Evolutionary conservation across 306 rosid genomes (phyloP), one percentile per base, ranked within the genome.

Genomic region (Dryas drummondii): DNA sequence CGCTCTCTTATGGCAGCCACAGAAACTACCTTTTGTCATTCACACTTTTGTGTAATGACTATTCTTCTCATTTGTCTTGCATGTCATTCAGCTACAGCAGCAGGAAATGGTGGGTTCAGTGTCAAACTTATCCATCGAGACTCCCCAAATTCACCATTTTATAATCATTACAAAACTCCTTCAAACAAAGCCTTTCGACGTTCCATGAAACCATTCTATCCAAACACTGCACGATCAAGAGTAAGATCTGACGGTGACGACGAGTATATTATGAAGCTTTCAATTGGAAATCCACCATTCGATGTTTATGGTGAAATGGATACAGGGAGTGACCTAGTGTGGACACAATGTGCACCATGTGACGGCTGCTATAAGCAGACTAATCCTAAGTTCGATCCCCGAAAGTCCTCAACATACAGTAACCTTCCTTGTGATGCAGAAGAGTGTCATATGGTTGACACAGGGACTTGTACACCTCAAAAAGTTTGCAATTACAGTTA

Each of bases 341-440:
- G 94, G 94, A 71, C 84, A 59, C 91, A 89, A 19, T 89, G 94
- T 26, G 4, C 50, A 8, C 91, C 94, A 3, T 89, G 91, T 27
- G 0, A 41, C 0, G 27, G 66, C 55, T 89, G 91, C 47, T 89
- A 82, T 13, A 77, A 67, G 70, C 94, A 89, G 74, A 82, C 48
- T 49, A 74, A 56, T 14, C 85, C 87, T 2, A 71, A 64, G 83
- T 85, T 82, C 68, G 72, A 85, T 56, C 89, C 94, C n/a, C 44
- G 64, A 45, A 71, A 54, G 10, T 89, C 94, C 12, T 27, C 81
- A 54, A 85, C 85, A 51, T 87, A 77, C 14, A 78, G 16, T 53
- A 73, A 75, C 46, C 70, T 85, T 42, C 79, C 88, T 59, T 87
- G 91, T 46, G 79, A 71, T 16, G 77, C 88, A 59, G 77, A 82